phyloP scores from a whole-genome alignment of 345 rosid species.

The Viola odorata region DNA sequence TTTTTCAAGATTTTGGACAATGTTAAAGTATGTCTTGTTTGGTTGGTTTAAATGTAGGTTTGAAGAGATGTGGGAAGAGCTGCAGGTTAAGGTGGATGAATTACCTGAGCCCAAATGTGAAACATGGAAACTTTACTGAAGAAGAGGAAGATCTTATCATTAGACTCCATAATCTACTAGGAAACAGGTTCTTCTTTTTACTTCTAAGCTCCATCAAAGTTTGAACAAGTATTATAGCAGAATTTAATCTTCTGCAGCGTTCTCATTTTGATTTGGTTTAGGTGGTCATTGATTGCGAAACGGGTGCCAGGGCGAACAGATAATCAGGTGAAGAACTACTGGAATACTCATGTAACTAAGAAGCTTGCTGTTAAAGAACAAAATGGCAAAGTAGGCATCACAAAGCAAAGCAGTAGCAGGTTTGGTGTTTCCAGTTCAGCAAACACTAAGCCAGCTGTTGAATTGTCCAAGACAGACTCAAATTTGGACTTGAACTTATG shows the following conservation, averaged over 20 bases:
- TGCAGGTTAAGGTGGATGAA: not conserved
- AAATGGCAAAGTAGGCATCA: slow-evolving; percentile 19
- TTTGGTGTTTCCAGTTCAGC: slow-evolving; percentile 8
- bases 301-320: slow-evolving; percentile 70
- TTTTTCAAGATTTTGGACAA: too few species aligned
- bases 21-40: too few species aligned
- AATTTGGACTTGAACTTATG: too few species aligned
- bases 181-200: slow-evolving; percentile 45
- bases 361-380: slow-evolving; percentile 23
- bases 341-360: slow-evolving; percentile 56
- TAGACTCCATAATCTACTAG: slow-evolving; percentile 60
- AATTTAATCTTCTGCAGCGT: too few species aligned
- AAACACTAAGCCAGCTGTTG: not conserved
- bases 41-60: too few species aligned
- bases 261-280: slow-evolving; percentile 1
- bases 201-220: too few species aligned
- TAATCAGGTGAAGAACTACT: slow-evolving; percentile 64
- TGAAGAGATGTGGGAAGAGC: too few species aligned
- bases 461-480: too few species aligned
- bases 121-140: slow-evolving; percentile 40
- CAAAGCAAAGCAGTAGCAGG: slow-evolving; percentile 14
- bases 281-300: slow-evolving; percentile 72
- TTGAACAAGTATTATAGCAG: too few species aligned
- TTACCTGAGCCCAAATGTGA: slow-evolving; percentile 46
- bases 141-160: slow-evolving; percentile 58